Evolutionary conservation across 345 rosid species (phyloP).

Genomic region (Eucalyptus urophylla): DNA sequence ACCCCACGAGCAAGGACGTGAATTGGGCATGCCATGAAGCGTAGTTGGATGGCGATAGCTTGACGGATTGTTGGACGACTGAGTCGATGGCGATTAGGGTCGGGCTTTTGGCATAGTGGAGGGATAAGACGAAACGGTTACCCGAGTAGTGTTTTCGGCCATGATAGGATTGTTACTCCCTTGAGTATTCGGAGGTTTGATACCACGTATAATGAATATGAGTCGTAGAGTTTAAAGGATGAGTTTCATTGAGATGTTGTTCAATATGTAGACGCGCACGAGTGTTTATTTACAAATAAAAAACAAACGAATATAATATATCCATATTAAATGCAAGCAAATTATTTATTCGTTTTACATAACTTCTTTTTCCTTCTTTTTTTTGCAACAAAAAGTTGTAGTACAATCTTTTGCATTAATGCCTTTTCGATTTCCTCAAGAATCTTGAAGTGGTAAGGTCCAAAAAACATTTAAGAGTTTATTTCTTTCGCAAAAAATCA

Average conservation of each 20-base stretch:
- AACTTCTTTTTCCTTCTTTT: too few species aligned
- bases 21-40: neutral
- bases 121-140: neutral
- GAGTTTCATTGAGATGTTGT: neutral
- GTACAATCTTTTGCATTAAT: neutral
- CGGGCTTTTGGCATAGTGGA: neutral
- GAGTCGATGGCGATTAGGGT: neutral
- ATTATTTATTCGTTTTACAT: neutral
- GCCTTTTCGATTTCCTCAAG: too few species aligned
- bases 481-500: too few species aligned
- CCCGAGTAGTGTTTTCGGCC: neutral
- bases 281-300: neutral
- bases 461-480: too few species aligned
- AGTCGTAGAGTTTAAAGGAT: neutral
- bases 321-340: neutral
- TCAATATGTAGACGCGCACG: accelerated
- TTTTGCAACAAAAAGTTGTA: neutral
- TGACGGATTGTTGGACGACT: neutral
- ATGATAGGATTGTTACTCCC: neutral
- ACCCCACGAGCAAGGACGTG: neutral
- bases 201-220: too few species aligned
- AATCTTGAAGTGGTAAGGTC: too few species aligned
- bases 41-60: neutral
- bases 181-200: neutral
- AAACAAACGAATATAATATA: too few species aligned